Conservation (phyloP, 2,329 filamentous ascomycete species). For the Penicillium italicum region DNA sequence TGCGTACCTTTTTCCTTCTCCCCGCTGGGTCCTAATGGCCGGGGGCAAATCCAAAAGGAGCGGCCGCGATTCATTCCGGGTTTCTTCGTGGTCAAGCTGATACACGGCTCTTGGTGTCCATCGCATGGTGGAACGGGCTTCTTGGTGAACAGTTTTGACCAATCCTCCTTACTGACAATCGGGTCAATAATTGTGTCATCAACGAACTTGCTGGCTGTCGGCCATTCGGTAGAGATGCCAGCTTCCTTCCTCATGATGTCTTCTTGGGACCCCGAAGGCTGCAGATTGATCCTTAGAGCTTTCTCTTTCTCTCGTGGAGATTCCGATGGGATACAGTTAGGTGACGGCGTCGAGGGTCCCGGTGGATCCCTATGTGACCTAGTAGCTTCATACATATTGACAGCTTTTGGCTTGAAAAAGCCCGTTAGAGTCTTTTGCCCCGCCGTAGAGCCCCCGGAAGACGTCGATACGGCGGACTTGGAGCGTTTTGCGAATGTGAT, state of each 20-base stretch:
- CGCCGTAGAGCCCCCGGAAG: conserved; percentile 34
- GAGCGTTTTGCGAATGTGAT: conserved; percentile 47
- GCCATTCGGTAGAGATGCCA: conserved; percentile 1
- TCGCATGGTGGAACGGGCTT: conserved; percentile 75
- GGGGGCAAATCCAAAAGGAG: conserved; percentile 64
- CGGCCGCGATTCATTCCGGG: conserved; percentile 73
- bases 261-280: not conserved
- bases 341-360: not conserved
- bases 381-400: conserved; percentile 9
- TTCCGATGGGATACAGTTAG: not conserved
- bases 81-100: conserved; percentile 81
- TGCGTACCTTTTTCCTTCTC: conserved; percentile 78
- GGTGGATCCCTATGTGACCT: not conserved
- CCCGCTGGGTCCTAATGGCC: conserved; percentile 82
- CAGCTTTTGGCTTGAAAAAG: conserved; percentile 68
- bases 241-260: not conserved
- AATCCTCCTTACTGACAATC: conserved; percentile 71
- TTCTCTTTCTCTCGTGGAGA: not conserved
- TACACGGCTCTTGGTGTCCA: conserved; percentile 77
- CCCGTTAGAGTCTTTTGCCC: conserved; percentile 66
- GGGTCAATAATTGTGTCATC: conserved; percentile 59
- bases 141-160: conserved; percentile 78
- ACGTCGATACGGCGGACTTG: conserved; percentile 41
- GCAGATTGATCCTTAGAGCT: not conserved
- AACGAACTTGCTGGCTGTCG: conserved; percentile 24